Percentiles rank a stretch among this genome's conserved stretches.
These are phyloP conservation scores for Dichotomocladium elegans DNA, from an alignment of 371 early-diverging fungal species.

Conservation along the genomic window DNA sequence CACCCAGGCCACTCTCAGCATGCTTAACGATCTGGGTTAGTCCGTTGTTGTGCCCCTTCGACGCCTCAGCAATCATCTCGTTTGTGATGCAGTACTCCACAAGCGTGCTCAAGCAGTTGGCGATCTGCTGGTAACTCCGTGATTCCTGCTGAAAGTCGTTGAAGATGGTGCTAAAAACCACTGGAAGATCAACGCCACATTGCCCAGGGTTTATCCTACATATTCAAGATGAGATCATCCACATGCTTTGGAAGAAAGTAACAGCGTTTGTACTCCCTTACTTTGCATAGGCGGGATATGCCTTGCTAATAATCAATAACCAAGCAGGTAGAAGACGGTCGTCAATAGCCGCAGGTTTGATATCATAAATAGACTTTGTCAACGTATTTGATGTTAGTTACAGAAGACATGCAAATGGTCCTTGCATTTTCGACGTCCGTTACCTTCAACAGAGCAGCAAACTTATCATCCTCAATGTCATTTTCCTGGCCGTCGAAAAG, in stretches of 20 bases:
- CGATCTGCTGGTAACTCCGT: constrained; percentile 47
- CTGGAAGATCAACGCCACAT: constrained; percentile 55
- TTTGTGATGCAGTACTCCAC: constrained; percentile 68
- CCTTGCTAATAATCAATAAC: constrained; percentile 76
- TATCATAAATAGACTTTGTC: constrained; percentile 63
- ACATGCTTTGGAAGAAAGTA: too few species aligned
- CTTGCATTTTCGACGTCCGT: constrained; percentile 8
- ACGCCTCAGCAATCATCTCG: constrained; percentile 56
- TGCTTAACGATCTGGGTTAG: constrained; percentile 49
- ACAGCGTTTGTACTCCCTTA: constrained; percentile 10
- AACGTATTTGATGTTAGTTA: too few species aligned
- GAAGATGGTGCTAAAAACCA: constrained; percentile 72
- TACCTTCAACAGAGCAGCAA: constrained; percentile 44
- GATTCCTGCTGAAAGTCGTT: constrained; percentile 70
- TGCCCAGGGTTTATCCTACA: constrained; percentile 35
- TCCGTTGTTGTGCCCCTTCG: constrained; percentile 29
- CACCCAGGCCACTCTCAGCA: constrained; percentile 61
- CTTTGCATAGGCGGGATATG: constrained; percentile 65
- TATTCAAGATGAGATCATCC: neutral
- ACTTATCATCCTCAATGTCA: constrained; percentile 57
- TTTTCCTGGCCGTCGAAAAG: constrained; percentile 55
- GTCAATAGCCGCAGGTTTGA: constrained; percentile 86
- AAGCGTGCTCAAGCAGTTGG: constrained; percentile 66
- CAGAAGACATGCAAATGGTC: too few species aligned
- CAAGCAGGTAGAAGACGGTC: constrained; percentile 78